Evolutionary conservation across 2,329 filamentous ascomycete species (phyloP).

Genomic region (Fusarium liriodendri): DNA sequence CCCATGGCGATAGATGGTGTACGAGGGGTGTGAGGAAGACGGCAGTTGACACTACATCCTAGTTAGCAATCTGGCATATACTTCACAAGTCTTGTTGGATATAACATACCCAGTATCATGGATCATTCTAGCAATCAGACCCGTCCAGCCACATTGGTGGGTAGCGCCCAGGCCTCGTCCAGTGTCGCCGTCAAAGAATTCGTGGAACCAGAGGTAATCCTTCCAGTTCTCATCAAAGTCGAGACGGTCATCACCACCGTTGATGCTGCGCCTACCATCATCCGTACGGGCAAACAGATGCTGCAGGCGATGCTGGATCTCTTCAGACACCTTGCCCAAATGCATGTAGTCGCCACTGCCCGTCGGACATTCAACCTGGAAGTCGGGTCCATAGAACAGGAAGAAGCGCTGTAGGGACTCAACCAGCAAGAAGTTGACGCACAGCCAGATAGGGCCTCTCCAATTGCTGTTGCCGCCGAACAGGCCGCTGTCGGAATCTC

Average conservation of each 20-base stretch:
- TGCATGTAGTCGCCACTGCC: constrained; percentile 97
- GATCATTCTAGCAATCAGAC: constrained; percentile 94
- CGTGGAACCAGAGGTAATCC: constrained; percentile 88
- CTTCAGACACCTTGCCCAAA: constrained; percentile 91
- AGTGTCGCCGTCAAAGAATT: constrained; percentile 95
- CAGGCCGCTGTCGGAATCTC: constrained; percentile 94
- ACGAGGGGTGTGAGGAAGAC: constrained; percentile 91
- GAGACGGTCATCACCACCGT: constrained; percentile 83
- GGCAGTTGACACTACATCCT: constrained; percentile 78
- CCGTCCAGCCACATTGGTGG: constrained; percentile 97
- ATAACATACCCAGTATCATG: constrained; percentile 90
- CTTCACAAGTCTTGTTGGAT: constrained; percentile 45
- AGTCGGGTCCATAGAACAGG: constrained; percentile 90
- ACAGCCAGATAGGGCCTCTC: constrained; percentile 95
- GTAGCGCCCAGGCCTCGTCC: constrained; percentile 91
- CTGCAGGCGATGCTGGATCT: constrained; percentile 93
- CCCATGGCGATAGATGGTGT: constrained; percentile 85
- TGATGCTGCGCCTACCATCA: constrained; percentile 88
- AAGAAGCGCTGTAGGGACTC: constrained; percentile 96
- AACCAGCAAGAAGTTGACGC: constrained; percentile 93
- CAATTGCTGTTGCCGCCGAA: constrained; percentile 99
- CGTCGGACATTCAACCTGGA: constrained; percentile 93
- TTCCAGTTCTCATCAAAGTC: constrained; percentile 96
- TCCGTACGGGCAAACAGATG: constrained; percentile 89
- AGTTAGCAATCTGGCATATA: constrained; percentile 53